These are phyloP conservation scores for Bolboschoenus planiculmis DNA, from an alignment of 176 grass and related monocot species.

Conservation along the genomic window DNA sequence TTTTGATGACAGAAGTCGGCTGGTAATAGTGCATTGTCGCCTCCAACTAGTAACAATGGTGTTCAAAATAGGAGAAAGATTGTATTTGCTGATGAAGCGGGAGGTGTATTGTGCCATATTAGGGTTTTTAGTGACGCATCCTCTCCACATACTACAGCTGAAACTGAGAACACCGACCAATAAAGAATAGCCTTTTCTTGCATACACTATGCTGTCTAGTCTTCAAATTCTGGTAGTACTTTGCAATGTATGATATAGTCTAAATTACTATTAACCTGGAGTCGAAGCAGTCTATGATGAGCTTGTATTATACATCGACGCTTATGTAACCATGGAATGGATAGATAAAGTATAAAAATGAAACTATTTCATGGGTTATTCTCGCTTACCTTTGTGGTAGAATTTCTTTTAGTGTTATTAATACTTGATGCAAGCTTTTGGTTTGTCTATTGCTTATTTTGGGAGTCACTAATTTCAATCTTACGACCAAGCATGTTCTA, in stretches of 20 bases:
- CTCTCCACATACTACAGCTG: conserved; percentile 16
- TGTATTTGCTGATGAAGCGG: conserved; percentile 86
- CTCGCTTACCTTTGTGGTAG: not conserved
- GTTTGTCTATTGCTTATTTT: not conserved
- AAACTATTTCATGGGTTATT: not conserved
- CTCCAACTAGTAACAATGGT: conserved; percentile 14
- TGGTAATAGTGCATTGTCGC: conserved; percentile 29
- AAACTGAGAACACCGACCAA: not conserved
- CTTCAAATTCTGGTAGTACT: not conserved
- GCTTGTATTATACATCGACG: not conserved
- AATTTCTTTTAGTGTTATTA: not conserved
- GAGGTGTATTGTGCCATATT: conserved; percentile 70
- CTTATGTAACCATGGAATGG: not conserved
- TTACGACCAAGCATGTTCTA: not conserved
- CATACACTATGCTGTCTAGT: not conserved
- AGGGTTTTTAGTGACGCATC: conserved; percentile 46
- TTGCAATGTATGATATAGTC: not conserved
- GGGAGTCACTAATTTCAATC: not conserved
- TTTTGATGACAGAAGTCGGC: conserved; percentile 46
- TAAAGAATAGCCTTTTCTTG: not conserved
- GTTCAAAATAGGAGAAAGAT: conserved; percentile 51
- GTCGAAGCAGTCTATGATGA: not conserved
- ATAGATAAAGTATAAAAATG: not conserved
- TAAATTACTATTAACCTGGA: not conserved
- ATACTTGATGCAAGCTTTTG: not conserved